Evolutionary conservation across 139 green algal species (phyloP).

Genomic region (Chlamydomonas schloesseri): DNA sequence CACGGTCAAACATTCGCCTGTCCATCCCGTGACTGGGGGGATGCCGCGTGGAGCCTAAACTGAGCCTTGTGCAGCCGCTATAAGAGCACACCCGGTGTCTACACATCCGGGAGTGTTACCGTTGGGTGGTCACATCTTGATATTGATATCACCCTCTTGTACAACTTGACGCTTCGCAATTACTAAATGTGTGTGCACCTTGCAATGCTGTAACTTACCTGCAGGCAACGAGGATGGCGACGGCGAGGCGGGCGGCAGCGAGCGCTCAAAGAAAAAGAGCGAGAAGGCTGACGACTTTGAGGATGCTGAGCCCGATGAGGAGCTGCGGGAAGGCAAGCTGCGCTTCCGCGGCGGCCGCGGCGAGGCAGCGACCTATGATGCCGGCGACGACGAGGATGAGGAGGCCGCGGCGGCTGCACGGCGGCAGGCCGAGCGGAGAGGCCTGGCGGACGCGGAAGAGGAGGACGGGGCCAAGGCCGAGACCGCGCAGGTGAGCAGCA

Average conservation of each 20-base stretch:
- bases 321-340: conserved; percentile 72
- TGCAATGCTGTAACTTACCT: background rate
- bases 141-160: background rate
- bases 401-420: conserved; percentile 60
- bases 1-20: conserved; percentile 5
- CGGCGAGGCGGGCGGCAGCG: conserved; percentile 55
- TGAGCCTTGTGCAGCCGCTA: background rate
- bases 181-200: no score
- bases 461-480: conserved; percentile 44
- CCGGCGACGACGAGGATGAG: conserved; percentile 81
- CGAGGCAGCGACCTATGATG: conserved; percentile 83
- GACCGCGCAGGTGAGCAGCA: background rate
- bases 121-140: background rate
- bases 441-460: conserved; percentile 50
- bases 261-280: conserved; percentile 46
- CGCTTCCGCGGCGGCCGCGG: conserved; percentile 68
- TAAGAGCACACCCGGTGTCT: background rate
- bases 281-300: conserved; percentile 48
- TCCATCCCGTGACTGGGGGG: background rate
- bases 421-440: conserved; percentile 45
- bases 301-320: conserved; percentile 73
- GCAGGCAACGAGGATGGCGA: conserved; percentile 80
- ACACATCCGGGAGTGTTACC: background rate
- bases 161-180: background rate
- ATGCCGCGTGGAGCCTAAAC: background rate